Conservation (phyloP, 208 protist species). For the Giardia duodenalis region DNA sequence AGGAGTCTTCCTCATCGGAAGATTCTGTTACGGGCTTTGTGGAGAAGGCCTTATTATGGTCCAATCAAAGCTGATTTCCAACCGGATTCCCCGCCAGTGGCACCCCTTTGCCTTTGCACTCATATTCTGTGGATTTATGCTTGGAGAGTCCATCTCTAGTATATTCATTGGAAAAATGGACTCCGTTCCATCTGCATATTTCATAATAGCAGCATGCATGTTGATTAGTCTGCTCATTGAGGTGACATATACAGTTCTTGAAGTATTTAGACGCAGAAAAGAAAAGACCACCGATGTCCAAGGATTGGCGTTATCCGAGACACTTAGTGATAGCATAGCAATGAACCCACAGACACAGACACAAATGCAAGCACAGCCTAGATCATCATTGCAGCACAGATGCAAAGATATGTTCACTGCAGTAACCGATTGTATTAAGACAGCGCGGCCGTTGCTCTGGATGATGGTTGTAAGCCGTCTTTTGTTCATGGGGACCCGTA, state of each 20-base stretch:
- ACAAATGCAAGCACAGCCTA: too few relatives aligned
- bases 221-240: not conserved
- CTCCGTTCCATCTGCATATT: not conserved
- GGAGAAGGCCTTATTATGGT: not conserved
- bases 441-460: not conserved
- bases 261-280: not conserved
- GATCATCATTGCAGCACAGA: not conserved
- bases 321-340: too few relatives aligned
- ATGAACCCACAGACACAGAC: too few relatives aligned
- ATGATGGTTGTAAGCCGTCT: not conserved
- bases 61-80: constrained; percentile 1
- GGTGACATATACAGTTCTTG: not conserved
- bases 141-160: not conserved
- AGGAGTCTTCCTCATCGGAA: not conserved
- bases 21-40: not conserved
- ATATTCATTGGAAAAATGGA: not conserved
- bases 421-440: not conserved
- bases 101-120: not conserved
- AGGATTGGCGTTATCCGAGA: too few relatives aligned
- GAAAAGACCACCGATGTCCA: too few relatives aligned
- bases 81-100: not conserved
- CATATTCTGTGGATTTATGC: not conserved
- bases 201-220: not conserved
- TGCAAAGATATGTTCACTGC: not conserved
- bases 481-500: not conserved